Evolutionary conservation across 2,329 filamentous ascomycete genomes (phyloP).

Genomic region (Colletotrichum siamense): DNA sequence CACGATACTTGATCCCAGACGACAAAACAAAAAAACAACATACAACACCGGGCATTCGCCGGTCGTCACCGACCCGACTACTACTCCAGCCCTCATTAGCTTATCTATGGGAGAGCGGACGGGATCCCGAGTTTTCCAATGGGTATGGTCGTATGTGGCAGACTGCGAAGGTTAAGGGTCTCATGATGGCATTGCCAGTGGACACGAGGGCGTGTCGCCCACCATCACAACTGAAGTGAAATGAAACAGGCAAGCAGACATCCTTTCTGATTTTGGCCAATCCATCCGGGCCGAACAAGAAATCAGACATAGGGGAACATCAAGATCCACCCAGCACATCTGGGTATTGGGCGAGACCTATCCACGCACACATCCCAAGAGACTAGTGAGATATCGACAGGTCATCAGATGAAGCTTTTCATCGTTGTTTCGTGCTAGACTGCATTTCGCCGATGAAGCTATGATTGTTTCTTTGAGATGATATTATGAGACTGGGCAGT

Average conservation of each 20-base stretch:
- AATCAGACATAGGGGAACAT: neutral
- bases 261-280: neutral
- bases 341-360: neutral
- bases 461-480: neutral
- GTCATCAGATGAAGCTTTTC: neutral
- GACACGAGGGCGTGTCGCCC: neutral
- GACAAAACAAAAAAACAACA: neutral
- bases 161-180: rapidly evolving
- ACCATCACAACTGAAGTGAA: neutral
- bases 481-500: neutral
- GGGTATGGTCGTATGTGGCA: neutral
- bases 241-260: neutral
- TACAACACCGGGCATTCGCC: neutral
- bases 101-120: conserved; percentile 4
- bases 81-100: neutral
- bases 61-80: conserved; percentile 3
- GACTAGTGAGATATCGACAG: neutral
- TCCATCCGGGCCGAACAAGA: too few species aligned
- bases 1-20: neutral
- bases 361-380: neutral
- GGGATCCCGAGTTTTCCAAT: conserved; percentile 5
- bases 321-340: neutral
- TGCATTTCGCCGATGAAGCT: neutral
- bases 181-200: neutral
- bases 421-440: neutral